Evolutionary conservation across 2,329 filamentous ascomycete species (phyloP), one percentile per base, ranked within the genome.

Genomic region (Claviceps sp.): DNA sequence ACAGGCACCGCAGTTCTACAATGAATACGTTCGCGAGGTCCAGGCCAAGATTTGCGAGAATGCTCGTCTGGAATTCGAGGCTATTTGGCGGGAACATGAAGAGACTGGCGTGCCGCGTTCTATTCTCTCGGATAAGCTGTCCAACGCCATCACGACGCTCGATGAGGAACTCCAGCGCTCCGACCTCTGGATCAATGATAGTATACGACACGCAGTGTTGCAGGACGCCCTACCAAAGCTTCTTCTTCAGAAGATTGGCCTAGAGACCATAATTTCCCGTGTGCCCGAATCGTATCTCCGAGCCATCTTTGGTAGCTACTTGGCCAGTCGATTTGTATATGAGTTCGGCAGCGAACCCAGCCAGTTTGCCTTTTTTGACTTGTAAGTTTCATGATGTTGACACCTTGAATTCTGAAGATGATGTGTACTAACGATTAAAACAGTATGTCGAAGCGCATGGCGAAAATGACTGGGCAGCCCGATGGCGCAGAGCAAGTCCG

Each of bases 361-460:
- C 73, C 91, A 96, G 64, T 97, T 98, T 73, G 89, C 91, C 41
- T 98, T 98, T 77, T 98, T 95, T 70, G 89, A 95, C 67, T 98
- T 97, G 87, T 90, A 73, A 81, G 86, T 85, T 26, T 13, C n/a
- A 2, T 38, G 13, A 6, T 7, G 14, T 37, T 17, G 13, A 16
- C 17, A 38, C 10, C 11, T 4, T 51, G 34, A 37, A 51, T 52
- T 52, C 4, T 11, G 26, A 10, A n/a, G 10, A 17, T 52, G 34
- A 48, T 11, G n/a, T 14, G 16, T 44, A 41, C 24, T 51, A 26
- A 52, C 47, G 40, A 48, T 48, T 2, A 14, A 14, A 47, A 22
- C n/a, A 84, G 80, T 64, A 84, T 85, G 81, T 80, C 80, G 22
- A 81, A 77, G 70, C 74, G 78, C 58, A 78, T 81, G 73, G 70